Evolutionary conservation across 2,329 filamentous ascomycete genomes (phyloP).

Genomic region (Ilyonectria robusta): DNA sequence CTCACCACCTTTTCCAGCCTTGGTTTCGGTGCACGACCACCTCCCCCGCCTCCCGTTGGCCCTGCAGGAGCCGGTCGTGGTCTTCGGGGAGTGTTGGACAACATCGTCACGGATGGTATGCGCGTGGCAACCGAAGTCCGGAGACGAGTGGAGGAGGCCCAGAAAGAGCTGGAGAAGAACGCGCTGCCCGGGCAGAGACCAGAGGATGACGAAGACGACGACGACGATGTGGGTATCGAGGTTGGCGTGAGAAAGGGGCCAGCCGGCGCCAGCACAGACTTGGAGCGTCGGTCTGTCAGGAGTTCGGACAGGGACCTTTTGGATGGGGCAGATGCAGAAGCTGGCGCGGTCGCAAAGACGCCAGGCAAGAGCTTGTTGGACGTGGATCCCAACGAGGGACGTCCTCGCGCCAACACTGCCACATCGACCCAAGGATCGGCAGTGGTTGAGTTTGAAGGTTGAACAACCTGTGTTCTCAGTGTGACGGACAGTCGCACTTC

Average conservation of each 20-base stretch:
- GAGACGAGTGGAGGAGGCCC: constrained; percentile 94
- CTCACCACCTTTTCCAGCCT: constrained; percentile 89
- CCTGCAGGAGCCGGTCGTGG: constrained; percentile 74
- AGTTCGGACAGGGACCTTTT: constrained; percentile 79
- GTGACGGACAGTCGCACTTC: constrained; percentile 1
- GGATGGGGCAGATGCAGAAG: constrained; percentile 81
- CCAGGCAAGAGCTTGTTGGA: constrained; percentile 55
- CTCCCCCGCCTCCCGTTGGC: constrained; percentile 56
- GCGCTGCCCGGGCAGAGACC: constrained; percentile 74
- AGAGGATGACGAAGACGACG: constrained; percentile 81
- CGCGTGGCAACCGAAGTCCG: constrained; percentile 93
- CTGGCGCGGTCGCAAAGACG: constrained; percentile 61
- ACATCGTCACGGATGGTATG: constrained; percentile 98
- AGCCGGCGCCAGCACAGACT: constrained; percentile 62
- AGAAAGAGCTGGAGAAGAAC: constrained; percentile 90
- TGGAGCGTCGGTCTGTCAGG: constrained; percentile 74
- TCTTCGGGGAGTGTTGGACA: constrained; percentile 92
- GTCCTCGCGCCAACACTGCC: constrained; percentile 46
- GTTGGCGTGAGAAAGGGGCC: constrained; percentile 56
- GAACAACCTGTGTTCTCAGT: constrained; percentile 18
- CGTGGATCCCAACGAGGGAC: constrained; percentile 46
- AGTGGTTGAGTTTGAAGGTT: constrained; percentile 61
- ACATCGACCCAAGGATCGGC: constrained; percentile 51
- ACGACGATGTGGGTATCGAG: constrained; percentile 65
- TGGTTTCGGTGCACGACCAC: constrained; percentile 64